phyloP scores from a whole-genome alignment of 1,284 basidiomycete genomes.

The Heimioporus retisporus region DNA sequence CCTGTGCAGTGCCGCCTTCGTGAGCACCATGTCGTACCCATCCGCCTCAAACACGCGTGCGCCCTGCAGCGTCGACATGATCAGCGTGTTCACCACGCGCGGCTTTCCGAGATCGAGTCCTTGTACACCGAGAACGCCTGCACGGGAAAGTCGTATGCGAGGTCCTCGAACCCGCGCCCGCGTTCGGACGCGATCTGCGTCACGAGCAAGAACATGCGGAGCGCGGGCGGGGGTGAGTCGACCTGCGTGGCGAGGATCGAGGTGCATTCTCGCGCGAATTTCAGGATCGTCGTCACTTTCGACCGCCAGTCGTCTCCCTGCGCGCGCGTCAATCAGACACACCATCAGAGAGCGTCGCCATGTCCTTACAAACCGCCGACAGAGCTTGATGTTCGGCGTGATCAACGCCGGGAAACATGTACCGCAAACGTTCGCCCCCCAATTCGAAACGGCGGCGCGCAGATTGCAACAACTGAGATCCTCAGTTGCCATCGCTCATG shows the following conservation, averaged over 20 bases:
- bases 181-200: conserved; percentile 95
- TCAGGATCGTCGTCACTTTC: conserved; percentile 87
- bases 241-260: conserved; percentile 93
- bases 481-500: conserved; percentile 1
- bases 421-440: conserved; percentile 95
- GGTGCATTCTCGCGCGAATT: conserved; percentile 92
- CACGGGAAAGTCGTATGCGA: conserved; percentile 96
- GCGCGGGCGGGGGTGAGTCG: conserved; percentile 89
- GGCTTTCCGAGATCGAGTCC: conserved; percentile 93
- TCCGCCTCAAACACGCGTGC: conserved; percentile 90
- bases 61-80: conserved; percentile 89
- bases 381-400: conserved; percentile 90
- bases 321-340: too few relatives aligned
- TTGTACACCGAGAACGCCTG: conserved; percentile 97
- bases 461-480: conserved; percentile 82
- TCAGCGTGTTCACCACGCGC: conserved; percentile 94
- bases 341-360: background rate
- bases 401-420: conserved; percentile 96
- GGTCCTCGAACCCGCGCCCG: conserved; percentile 71
- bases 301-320: conserved; percentile 88
- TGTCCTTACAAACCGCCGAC: conserved; percentile 73
- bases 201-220: conserved; percentile 94
- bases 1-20: conserved; percentile 95
- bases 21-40: conserved; percentile 96
- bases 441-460: conserved; percentile 89